Percentiles rank a stretch among this genome's conserved stretches.
Conservation (phyloP, 1,284 basidiomycete genomes). For the Austroboletus olivaceoglutinosus region DNA sequence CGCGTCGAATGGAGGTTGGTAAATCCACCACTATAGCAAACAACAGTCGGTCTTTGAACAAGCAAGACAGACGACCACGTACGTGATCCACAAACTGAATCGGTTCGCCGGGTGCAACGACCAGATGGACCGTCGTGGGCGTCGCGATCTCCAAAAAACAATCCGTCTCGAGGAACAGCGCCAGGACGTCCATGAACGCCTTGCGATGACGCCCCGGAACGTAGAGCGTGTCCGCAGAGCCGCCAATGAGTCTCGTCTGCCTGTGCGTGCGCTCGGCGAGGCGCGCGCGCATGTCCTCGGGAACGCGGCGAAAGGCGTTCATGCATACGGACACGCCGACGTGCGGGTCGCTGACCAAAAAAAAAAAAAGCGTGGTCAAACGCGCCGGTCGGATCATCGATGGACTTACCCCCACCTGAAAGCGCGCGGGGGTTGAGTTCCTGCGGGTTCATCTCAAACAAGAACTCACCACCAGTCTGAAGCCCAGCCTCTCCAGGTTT, state of each 20-base stretch:
- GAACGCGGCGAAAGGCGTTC: slow-evolving; percentile 39
- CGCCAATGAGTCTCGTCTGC: slow-evolving; percentile 42
- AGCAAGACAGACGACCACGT: slow-evolving; percentile 10
- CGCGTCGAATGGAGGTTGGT: slow-evolving; percentile 45
- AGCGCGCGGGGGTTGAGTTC: too few species aligned
- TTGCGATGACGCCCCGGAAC: slow-evolving; percentile 41
- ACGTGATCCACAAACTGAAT: slow-evolving; percentile 51
- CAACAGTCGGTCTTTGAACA: background rate
- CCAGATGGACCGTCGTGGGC: slow-evolving; percentile 45
- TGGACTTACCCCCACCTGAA: slow-evolving; percentile 44
- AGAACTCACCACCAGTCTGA: slow-evolving; percentile 43
- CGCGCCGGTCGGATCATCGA: background rate
- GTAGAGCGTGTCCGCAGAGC: slow-evolving; percentile 51
- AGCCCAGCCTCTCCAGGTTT: slow-evolving; percentile 41
- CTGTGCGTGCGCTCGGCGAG: slow-evolving; percentile 36
- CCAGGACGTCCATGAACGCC: slow-evolving; percentile 42
- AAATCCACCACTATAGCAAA: slow-evolving; percentile 45
- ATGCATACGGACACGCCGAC: slow-evolving; percentile 46
- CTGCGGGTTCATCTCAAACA: background rate
- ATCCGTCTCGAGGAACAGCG: slow-evolving; percentile 44
- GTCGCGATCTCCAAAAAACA: slow-evolving; percentile 52
- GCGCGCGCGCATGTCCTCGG: slow-evolving; percentile 35
- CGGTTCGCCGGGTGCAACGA: slow-evolving; percentile 36
- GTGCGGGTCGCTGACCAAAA: slow-evolving; percentile 38
- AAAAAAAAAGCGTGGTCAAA: background rate